Base-by-base conservation (phyloP, 345 rosid species). In the Bretschneidera sinensis region DNA sequence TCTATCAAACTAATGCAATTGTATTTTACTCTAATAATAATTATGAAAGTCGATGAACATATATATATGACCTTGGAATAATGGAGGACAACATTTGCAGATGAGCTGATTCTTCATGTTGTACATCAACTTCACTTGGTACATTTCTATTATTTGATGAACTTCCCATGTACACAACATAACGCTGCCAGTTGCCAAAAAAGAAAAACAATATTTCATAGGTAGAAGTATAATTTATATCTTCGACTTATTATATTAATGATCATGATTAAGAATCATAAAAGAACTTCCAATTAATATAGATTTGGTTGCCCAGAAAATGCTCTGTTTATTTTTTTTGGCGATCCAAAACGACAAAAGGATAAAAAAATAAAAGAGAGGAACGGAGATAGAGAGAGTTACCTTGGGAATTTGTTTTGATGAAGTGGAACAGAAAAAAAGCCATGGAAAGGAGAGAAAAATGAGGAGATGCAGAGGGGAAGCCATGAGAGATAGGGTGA, bases 81-180 rank as follows among this genome's bases (percentile, higher is more conserved):
- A 85, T 66, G 13, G 86, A 74, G 60, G 84, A 75, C 52, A 85
- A 57, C 20, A 85, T 20, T 48, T 81, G 75, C 65, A 81, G 57
- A 60, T 81, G 84, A 64, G 67, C 73, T 16, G 64, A 66, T 31
- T 80, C 83, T 48, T 71, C 54, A 34, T 52, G 34, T 50, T 53
- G 73, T n/a, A 13, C 62, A 0, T 55, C 62, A 55, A 54, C 69
- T 21, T 43, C 57, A 31, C 34, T n/a, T n/a, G n/a, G n/a, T n/a
- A n/a, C 6, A 31, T 31, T 31, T 31, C 6, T 54, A 8, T 57
- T 67, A 49, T n/a, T 50, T 7, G 74, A 62, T 54, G 85, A 72
- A 60, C 85, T 77, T 71, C 92, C 92, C 92, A 86, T 86, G 23
- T 86, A 86, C 16, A 86, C 89, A 48, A 86, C 77, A 74, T 86